Evolutionary conservation across 31 red algal genomes (phyloP).

Genomic region (Asparagopsis taxiformis): DNA sequence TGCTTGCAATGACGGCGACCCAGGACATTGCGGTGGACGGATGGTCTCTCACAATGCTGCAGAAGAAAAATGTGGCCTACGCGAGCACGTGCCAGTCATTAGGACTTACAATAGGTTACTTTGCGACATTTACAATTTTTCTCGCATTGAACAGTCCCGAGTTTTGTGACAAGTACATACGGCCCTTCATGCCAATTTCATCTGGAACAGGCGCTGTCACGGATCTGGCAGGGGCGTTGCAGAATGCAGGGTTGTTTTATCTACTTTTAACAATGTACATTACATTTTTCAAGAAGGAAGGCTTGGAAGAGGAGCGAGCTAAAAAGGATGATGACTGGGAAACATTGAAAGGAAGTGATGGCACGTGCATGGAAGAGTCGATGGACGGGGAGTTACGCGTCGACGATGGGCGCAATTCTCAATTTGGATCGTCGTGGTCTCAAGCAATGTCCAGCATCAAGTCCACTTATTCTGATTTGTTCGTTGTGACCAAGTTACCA

Average conservation of each 20-base stretch:
- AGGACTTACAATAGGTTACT: constrained; percentile 80
- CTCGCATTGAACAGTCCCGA: constrained; percentile 64
- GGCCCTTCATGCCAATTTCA: constrained; percentile 15
- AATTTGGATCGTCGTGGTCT: background rate
- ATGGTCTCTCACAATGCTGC: constrained; percentile 87
- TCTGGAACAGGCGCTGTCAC: constrained; percentile 24
- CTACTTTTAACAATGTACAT: constrained; percentile 60
- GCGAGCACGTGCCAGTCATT: constrained; percentile 81
- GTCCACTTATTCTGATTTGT: constrained; percentile 42
- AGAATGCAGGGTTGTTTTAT: constrained; percentile 51
- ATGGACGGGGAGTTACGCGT: too few relatives aligned
- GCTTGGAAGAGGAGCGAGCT: background rate
- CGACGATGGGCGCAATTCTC: background rate
- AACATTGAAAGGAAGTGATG: background rate
- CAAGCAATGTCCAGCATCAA: constrained; percentile 12
- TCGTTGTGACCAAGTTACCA: constrained; percentile 31
- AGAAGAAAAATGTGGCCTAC: constrained; percentile 50
- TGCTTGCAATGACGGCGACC: constrained; percentile 77
- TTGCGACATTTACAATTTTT: constrained; percentile 88
- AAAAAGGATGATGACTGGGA: constrained; percentile 34
- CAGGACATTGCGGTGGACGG: constrained; percentile 97
- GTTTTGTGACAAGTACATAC: constrained; percentile 77
- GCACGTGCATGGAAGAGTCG: too few relatives aligned
- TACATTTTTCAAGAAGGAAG: constrained; percentile 57
- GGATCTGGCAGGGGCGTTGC: constrained; percentile 35